phyloP scores from a whole-genome alignment of 2,329 filamentous ascomycete species.

The Chaetomiaceae sp. region DNA sequence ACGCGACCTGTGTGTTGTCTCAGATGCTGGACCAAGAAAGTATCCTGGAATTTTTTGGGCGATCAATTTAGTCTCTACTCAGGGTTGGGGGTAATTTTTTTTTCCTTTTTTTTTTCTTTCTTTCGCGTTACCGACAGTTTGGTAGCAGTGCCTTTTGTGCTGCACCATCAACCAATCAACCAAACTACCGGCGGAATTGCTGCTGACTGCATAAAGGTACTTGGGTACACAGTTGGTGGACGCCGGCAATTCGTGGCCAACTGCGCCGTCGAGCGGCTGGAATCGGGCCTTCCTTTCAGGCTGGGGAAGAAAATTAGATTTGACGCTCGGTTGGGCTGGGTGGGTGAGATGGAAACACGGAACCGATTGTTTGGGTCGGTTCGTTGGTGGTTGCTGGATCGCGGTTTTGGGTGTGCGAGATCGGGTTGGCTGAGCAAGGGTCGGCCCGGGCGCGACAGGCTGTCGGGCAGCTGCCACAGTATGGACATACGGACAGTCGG shows the following conservation, averaged over 20 bases:
- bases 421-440: conserved; percentile 1
- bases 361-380: not conserved
- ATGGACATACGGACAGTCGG: too few relatives aligned
- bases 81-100: too few relatives aligned
- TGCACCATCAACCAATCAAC: not conserved
- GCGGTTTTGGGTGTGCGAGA: not conserved
- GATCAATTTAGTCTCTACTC: not conserved
- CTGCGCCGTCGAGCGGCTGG: not conserved
- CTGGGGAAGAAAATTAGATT: not conserved
- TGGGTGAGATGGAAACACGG: not conserved
- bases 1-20: not conserved
- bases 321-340: not conserved
- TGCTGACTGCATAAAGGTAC: not conserved
- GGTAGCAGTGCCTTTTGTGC: not conserved
- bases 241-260: too few relatives aligned
- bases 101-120: too few relatives aligned
- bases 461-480: too few relatives aligned
- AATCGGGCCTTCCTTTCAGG: conserved; percentile 10
- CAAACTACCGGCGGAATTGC: not conserved
- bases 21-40: not conserved
- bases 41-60: not conserved
- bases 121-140: conserved; percentile 3
- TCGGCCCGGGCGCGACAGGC: conserved; percentile 1
- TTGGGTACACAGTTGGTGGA: not conserved
- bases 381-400: not conserved